Evolutionary conservation across 148 eudicot species (phyloP), one percentile per base, ranked within the genome.

Genomic region (Camellia lanceoleosa): DNA sequence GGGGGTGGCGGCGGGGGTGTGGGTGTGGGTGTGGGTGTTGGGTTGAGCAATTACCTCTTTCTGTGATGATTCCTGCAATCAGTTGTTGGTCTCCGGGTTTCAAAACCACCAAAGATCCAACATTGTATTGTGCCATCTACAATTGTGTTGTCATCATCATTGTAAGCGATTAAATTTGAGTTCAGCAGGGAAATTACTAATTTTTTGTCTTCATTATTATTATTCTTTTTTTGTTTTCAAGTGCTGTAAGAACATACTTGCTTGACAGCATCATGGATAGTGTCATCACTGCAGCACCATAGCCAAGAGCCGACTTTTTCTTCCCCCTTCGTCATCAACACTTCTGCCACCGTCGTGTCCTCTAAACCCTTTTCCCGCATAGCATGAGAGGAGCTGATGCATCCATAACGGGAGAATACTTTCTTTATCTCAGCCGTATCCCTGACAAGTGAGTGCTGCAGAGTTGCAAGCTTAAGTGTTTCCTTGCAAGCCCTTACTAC

Each of bases 71-170:
- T 71, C 97, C 97, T 75, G 94, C 94, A 76, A 95, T 91, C 2
- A 74, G 78, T 47, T 90, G 90, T n/a, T 80, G 78, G 51, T 90
- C 87, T 84, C 94, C 97, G 23, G 98, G 96, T 86, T 87, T 89
- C 65, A 95, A 84, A 83, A 95, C 98, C 80, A 95, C 94, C 81
- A 93, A 82, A 15, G 97, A 95, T 64, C 97, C 98, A 51, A 95
- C 89, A 78, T 95, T 90, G 80, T 95, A 84, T 62, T 74, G 83
- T 66, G 94, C 93, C 96, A 95, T 95, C 98, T 94, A 79, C 80
- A 89, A 76, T 73, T 19, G 79, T 51, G 55, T 41, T 62, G 55
- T 41, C 69, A 49, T 42, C 19, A n/a, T 16, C 18, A 56, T 43
- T 43, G 44, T 59, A 51, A 20, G 70, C 15, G 55, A 38, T 58